Base-by-base conservation (phyloP, 2,329 filamentous ascomycete species). In the Akanthomyces lecanii region DNA sequence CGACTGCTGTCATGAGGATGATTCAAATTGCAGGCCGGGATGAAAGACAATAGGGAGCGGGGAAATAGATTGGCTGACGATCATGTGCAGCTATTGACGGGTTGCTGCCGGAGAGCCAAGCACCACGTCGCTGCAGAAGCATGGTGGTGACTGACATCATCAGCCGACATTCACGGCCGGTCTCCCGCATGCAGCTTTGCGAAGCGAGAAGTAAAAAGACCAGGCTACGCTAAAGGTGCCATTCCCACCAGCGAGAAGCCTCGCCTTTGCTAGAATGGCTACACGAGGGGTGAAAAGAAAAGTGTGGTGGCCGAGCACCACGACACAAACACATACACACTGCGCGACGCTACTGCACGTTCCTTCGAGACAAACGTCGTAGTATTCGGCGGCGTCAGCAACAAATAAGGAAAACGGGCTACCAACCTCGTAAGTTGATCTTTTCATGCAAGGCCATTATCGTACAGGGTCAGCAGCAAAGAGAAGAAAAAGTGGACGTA, bases 321-420 rank as follows among this genome's bases (percentile, higher is more conserved):
- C 25, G 56, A 42, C 47, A 30, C 33, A 23, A 21, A 21, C 56
- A 30, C 33, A 23, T n/a, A n/a, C 56, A 59, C 47, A 18, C 33
- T n/a, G n/a, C 21, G 47, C 56, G 33, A 28, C 56, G n/a, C 48
- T 61, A 61, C 58, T 61, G 58, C 58, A 61, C 14, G 38, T 25
- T 45, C 28, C 42, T 58, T 44, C 55, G 40, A 48, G 45, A 50
- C 33, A 11, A 59, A 30, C 28, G 30, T n/a, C 11, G 44, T 40
- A 11, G 30, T 42, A 28, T 50, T 50, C 44, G 18, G 47, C 38
- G 33, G 58, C 47, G 21, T 51, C 47, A 52, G 44, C 55, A 59
- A 40, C 40, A 33, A 47, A 48, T 55, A 40, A 36, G 33, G 33
- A 36, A 11, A 36, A 36, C 33, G 6, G 33, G 33, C 33, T 11